Conservation (phyloP, 148 eudicot species). For the Talinum fruticosum region DNA sequence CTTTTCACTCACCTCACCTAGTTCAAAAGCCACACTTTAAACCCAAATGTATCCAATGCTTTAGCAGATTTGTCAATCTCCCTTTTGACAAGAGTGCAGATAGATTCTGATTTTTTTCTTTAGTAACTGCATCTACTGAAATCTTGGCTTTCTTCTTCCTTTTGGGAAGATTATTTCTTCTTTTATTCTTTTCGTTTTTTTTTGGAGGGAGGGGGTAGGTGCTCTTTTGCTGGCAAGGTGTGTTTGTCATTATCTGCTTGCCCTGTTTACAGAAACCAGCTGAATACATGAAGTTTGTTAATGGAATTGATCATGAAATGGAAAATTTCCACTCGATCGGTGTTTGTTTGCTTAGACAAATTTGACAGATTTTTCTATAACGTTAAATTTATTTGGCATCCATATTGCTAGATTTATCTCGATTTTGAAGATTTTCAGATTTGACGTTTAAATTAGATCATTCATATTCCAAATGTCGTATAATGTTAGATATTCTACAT, state of each 20-base stretch:
- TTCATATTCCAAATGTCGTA: neutral
- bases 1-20: neutral
- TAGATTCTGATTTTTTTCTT: neutral
- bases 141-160: neutral
- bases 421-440: neutral
- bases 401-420: neutral
- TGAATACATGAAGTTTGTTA: neutral
- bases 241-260: neutral
- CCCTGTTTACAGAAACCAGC: neutral
- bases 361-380: neutral
- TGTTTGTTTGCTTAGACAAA: too few species aligned
- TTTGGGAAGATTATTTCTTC: neutral
- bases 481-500: neutral
- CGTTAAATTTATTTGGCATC: neutral
- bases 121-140: neutral
- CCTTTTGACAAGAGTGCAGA: neutral
- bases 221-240: neutral
- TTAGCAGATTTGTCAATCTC: neutral
- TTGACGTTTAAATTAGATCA: neutral
- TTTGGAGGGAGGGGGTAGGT: neutral
- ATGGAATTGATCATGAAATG: neutral
- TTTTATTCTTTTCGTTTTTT: neutral
- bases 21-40: neutral
- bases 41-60: neutral
- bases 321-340: neutral